Percentiles rank a stretch among this genome's conserved stretches.
Conservation (phyloP, 2,329 filamentous ascomycete species). For the Dothidotthia symphoricarpi region DNA sequence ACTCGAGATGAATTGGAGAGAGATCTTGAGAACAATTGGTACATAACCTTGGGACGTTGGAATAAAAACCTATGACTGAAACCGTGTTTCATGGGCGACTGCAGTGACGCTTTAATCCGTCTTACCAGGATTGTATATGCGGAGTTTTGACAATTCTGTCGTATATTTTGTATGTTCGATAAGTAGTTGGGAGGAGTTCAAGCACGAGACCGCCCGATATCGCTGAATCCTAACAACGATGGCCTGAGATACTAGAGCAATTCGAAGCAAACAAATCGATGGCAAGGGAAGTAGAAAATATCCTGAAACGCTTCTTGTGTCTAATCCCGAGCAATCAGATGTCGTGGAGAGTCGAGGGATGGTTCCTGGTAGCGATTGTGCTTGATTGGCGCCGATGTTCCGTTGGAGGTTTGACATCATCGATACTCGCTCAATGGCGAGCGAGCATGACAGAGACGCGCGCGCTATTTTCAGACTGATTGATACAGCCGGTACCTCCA, state of each 20-base stretch:
- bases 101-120: too few species aligned
- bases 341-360: not conserved
- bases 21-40: too few species aligned
- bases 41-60: too few species aligned
- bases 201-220: slow-evolving; percentile 1
- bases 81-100: too few species aligned
- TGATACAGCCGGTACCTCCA: not conserved
- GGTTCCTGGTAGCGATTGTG: slow-evolving; percentile 2
- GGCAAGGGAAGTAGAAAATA: not conserved
- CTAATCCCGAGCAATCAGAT: not conserved
- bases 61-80: too few species aligned
- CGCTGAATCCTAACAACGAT: not conserved
- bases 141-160: too few species aligned
- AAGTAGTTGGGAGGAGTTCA: too few species aligned
- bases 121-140: too few species aligned
- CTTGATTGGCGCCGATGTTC: slow-evolving; percentile 6
- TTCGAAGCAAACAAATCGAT: too few species aligned
- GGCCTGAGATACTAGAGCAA: slow-evolving; percentile 1
- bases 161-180: too few species aligned
- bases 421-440: slow-evolving; percentile 8
- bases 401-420: slow-evolving; percentile 21
- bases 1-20: too few species aligned
- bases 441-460: slow-evolving; percentile 14
- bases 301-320: slow-evolving; percentile 4
- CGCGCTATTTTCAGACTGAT: slow-evolving; percentile 6